phyloP scores from a whole-genome alignment of 2,329 filamentous ascomycete species.

The Hypoxylon sp. region DNA sequence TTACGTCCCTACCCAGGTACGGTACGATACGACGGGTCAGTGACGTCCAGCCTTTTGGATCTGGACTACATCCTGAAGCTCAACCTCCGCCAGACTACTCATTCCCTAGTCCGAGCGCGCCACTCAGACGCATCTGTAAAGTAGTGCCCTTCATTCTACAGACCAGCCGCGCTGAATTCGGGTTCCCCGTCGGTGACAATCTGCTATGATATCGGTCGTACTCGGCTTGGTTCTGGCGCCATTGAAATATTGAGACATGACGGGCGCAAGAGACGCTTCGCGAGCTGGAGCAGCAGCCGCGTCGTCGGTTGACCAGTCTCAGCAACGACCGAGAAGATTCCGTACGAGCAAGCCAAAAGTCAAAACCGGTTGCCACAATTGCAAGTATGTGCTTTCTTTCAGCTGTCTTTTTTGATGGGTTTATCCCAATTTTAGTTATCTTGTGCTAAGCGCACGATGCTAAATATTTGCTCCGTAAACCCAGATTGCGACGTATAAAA shows the following conservation, averaged over 20 bases:
- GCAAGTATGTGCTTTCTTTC: constrained; percentile 68
- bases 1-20: background rate
- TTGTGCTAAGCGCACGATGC: constrained; percentile 35
- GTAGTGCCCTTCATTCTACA: constrained; percentile 1
- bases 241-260: constrained; percentile 32
- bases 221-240: constrained; percentile 10
- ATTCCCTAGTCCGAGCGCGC: constrained; percentile 5
- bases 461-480: constrained; percentile 37
- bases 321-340: constrained; percentile 57
- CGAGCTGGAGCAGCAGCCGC: constrained; percentile 20
- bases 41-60: constrained; percentile 18
- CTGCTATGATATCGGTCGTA: constrained; percentile 33
- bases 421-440: constrained; percentile 16
- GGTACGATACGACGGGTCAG: constrained; percentile 9
- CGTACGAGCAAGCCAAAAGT: constrained; percentile 71
- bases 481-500: constrained; percentile 71
- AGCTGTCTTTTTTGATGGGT: constrained; percentile 10
- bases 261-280: constrained; percentile 16
- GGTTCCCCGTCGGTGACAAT: constrained; percentile 3
- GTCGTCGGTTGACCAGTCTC: constrained; percentile 44
- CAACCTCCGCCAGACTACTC: constrained; percentile 15
- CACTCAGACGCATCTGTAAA: background rate
- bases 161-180: background rate
- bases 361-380: constrained; percentile 75
- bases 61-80: constrained; percentile 21